phyloP scores from a whole-genome alignment of 1,284 basidiomycete genomes.

The Microbotryum silenes-acaulis region DNA sequence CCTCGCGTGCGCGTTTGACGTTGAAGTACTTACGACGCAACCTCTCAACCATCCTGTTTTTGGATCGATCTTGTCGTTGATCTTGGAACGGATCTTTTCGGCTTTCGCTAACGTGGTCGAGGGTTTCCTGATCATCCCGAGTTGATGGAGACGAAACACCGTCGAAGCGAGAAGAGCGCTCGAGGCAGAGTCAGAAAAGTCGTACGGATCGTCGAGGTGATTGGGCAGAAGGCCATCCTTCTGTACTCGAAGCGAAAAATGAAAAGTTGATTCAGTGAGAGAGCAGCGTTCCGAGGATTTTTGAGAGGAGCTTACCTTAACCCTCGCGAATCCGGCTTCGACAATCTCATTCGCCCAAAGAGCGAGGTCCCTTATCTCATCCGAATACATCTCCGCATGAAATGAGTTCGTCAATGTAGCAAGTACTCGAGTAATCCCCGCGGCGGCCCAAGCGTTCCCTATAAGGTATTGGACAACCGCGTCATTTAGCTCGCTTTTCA shows the following conservation, averaged over 20 bases:
- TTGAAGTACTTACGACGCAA: too few relatives aligned
- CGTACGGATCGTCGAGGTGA: conserved; percentile 48
- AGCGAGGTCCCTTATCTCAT: conserved; percentile 54
- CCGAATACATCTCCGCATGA: too few relatives aligned
- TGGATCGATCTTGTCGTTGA: conserved; percentile 45
- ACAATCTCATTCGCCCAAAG: too few relatives aligned
- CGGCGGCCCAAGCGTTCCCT: conserved; percentile 77
- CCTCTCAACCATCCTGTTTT: too few relatives aligned
- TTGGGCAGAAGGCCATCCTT: conserved; percentile 60
- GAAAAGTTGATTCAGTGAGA: not conserved
- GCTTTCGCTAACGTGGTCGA: conserved; percentile 47
- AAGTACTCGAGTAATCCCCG: conserved; percentile 44
- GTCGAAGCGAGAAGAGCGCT: conserved; percentile 68
- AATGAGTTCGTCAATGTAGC: too few relatives aligned
- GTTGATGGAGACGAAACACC: conserved; percentile 59
- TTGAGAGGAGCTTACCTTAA: too few relatives aligned
- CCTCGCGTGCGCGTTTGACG: too few relatives aligned
- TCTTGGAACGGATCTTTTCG: conserved; percentile 50
- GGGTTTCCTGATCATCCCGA: conserved; percentile 46
- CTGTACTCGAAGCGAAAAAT: conserved; percentile 4
- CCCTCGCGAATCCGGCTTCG: too few relatives aligned
- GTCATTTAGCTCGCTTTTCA: too few relatives aligned
- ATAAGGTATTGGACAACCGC: conserved; percentile 32
- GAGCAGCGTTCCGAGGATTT: too few relatives aligned
- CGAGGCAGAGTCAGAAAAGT: conserved; percentile 67